Percentiles rank a stretch among this genome's conserved stretches.
phyloP scores from a whole-genome alignment of 129 eudicot genomes.

The Tagetes erecta region DNA sequence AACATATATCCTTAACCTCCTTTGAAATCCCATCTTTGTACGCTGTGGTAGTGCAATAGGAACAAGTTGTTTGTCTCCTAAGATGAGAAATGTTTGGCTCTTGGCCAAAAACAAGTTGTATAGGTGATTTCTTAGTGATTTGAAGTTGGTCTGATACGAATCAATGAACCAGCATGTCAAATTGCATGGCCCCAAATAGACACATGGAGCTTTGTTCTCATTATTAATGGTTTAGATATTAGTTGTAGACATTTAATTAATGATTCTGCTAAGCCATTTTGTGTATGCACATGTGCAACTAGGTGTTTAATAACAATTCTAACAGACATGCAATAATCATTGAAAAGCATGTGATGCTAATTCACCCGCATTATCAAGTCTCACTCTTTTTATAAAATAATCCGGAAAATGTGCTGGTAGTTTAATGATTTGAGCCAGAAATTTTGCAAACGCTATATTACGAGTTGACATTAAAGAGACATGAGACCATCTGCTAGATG shows the following conservation, averaged over 20 bases:
- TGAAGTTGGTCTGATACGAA: background rate
- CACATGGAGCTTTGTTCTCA: background rate
- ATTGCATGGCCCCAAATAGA: background rate
- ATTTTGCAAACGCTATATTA: slow-evolving; percentile 1
- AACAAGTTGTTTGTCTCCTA: too few relatives aligned
- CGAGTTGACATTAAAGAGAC: background rate
- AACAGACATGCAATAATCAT: background rate
- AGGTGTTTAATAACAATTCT: background rate
- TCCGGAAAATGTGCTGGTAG: background rate
- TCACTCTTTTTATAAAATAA: background rate
- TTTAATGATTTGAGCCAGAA: too few relatives aligned
- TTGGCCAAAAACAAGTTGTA: background rate
- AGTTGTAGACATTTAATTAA: background rate
- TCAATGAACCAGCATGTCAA: background rate
- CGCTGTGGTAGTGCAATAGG: too few relatives aligned
- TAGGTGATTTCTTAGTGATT: background rate
- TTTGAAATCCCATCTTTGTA: too few relatives aligned
- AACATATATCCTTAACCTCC: too few relatives aligned
- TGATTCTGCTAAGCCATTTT: background rate
- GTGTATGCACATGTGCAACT: background rate
- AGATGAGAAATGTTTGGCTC: too few relatives aligned
- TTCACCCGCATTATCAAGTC: slow-evolving; percentile 5
- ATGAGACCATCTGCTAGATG: background rate
- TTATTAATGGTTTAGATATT: background rate
- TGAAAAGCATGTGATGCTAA: background rate